Conservation (phyloP, 179 eudicot genomes). For the Beta lomatogona region DNA sequence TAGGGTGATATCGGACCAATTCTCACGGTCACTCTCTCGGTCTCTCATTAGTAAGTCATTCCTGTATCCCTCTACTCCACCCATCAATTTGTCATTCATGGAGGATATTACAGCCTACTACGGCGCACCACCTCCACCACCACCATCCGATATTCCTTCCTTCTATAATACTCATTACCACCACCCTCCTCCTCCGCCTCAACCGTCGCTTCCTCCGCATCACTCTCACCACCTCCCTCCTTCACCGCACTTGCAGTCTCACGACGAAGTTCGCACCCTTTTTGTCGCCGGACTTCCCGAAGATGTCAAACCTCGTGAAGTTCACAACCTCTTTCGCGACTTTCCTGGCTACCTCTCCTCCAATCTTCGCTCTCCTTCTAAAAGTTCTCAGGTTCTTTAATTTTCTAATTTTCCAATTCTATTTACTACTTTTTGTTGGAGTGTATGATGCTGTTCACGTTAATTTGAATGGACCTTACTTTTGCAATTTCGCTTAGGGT, state of each 20-base stretch:
- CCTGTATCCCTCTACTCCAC: too few relatives aligned
- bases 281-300: constrained; percentile 88
- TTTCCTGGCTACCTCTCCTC: constrained; percentile 80
- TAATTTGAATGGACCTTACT: not conserved
- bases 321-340: constrained; percentile 81
- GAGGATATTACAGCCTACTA: constrained; percentile 62
- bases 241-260: constrained; percentile 32
- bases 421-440: not conserved
- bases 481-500: not conserved
- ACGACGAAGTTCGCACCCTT: constrained; percentile 72
- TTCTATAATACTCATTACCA: constrained; percentile 36
- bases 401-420: not conserved
- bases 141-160: constrained; percentile 18
- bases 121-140: constrained; percentile 36
- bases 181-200: constrained; percentile 38
- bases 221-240: constrained; percentile 16
- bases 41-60: too few relatives aligned
- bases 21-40: too few relatives aligned
- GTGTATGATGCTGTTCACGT: not conserved
- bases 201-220: constrained; percentile 30
- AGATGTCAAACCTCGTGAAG: constrained; percentile 78
- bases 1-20: too few relatives aligned
- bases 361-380: constrained; percentile 55
- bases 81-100: constrained; percentile 22
- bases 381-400: constrained; percentile 47